These are phyloP conservation scores for Paracorniculantispora psalliotae DNA, from an alignment of 2,329 filamentous ascomycete genomes.

Conservation along the genomic window DNA sequence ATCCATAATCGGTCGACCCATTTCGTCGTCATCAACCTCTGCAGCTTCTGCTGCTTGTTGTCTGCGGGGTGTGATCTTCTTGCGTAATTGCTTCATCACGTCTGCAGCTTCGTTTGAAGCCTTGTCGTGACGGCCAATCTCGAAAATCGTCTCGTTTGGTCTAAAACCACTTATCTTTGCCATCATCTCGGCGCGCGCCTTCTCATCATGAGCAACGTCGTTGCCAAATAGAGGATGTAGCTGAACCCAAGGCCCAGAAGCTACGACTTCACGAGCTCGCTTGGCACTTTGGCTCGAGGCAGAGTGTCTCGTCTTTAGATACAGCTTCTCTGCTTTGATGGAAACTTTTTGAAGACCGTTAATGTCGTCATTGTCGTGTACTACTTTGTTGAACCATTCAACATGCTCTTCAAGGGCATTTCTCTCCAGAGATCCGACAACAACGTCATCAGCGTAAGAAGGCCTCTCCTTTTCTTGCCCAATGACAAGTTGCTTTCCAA, in stretches of 20 bases:
- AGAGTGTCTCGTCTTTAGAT: slow-evolving; percentile 82
- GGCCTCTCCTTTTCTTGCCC: slow-evolving; percentile 60
- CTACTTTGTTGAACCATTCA: slow-evolving; percentile 77
- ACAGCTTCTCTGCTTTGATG: slow-evolving; percentile 85
- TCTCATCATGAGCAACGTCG: slow-evolving; percentile 59
- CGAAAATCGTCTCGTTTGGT: slow-evolving; percentile 93
- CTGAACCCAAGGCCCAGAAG: slow-evolving; percentile 64
- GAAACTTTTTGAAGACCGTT: slow-evolving; percentile 66
- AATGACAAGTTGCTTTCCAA: slow-evolving; percentile 76
- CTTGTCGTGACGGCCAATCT: slow-evolving; percentile 73
- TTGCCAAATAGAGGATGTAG: slow-evolving; percentile 78
- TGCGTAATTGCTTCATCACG: slow-evolving; percentile 67
- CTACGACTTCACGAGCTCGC: slow-evolving; percentile 71
- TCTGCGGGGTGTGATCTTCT: slow-evolving; percentile 60
- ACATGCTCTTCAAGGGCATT: slow-evolving; percentile 68
- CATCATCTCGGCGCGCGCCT: slow-evolving; percentile 78
- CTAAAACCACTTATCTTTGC: slow-evolving; percentile 83
- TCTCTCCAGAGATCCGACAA: slow-evolving; percentile 71
- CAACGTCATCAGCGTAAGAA: slow-evolving; percentile 77
- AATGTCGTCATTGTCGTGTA: slow-evolving; percentile 73
- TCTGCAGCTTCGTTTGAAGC: slow-evolving; percentile 62
- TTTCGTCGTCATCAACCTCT: slow-evolving; percentile 32
- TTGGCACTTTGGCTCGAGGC: slow-evolving; percentile 89
- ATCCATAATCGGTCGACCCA: slow-evolving; percentile 23
- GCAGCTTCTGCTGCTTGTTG: slow-evolving; percentile 34